Conservation (phyloP, 306 rosid species). For the Prunus mira region DNA sequence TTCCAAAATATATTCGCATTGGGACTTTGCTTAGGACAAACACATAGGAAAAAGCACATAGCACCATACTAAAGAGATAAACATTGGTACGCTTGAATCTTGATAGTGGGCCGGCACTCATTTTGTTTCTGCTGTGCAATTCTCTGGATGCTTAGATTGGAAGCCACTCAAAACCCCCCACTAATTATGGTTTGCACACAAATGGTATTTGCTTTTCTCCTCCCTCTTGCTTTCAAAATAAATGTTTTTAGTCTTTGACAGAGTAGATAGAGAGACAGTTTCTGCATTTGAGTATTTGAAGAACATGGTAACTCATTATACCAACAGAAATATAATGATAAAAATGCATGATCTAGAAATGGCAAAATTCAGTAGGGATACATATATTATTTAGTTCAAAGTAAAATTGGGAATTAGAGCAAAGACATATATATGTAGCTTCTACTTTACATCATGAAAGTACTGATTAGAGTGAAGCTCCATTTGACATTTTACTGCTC, state of each 20-base stretch:
- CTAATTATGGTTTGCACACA: not conserved
- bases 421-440: not conserved
- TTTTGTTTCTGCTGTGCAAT: not conserved
- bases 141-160: constrained; percentile 35
- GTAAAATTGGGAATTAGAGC: constrained; percentile 8
- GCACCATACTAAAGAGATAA: constrained; percentile 2
- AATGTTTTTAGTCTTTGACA: no score
- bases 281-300: no score
- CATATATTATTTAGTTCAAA: not conserved
- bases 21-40: not conserved
- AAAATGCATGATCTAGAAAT: not conserved
- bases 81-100: not conserved
- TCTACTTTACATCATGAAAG: not conserved
- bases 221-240: no score
- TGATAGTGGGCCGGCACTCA: constrained; percentile 35
- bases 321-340: not conserved
- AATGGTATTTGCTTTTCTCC: no score
- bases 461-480: not conserved
- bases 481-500: not conserved
- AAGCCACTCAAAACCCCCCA: constrained; percentile 33
- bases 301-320: constrained; percentile 9
- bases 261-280: no score
- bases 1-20: not conserved
- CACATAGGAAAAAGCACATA: constrained; percentile 10
- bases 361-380: not conserved